Conservation (phyloP, 2,329 filamentous ascomycete genomes). For the Pyrenophora seminiperda region DNA sequence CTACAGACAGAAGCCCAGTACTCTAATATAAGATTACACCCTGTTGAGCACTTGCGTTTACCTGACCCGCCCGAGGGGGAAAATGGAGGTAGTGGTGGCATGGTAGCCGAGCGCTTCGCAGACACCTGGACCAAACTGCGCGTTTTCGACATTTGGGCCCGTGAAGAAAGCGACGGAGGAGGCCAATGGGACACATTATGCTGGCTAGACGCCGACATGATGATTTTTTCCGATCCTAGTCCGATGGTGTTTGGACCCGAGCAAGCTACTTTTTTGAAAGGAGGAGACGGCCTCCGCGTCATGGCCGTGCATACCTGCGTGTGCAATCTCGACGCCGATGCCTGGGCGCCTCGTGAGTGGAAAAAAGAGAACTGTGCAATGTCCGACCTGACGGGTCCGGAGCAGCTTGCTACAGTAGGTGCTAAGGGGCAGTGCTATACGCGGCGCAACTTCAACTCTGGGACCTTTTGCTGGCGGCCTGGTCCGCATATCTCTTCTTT, state of each 20-base stretch:
- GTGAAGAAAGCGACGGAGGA: slow-evolving; percentile 6
- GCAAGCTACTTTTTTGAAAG: slow-evolving; percentile 41
- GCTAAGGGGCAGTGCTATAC: slow-evolving; percentile 42
- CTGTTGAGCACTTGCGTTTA: slow-evolving; percentile 51
- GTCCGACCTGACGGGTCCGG: slow-evolving; percentile 46
- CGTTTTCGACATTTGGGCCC: slow-evolving; percentile 54
- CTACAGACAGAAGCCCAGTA: slow-evolving; percentile 51
- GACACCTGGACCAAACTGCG: slow-evolving; percentile 63
- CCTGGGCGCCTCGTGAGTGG: slow-evolving; percentile 59
- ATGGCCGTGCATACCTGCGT: slow-evolving; percentile 59
- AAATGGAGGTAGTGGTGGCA: slow-evolving; percentile 42
- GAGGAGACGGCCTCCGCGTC: slow-evolving; percentile 43
- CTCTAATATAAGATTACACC: slow-evolving; percentile 49
- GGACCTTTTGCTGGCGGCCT: slow-evolving; percentile 59
- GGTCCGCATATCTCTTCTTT: slow-evolving; percentile 45
- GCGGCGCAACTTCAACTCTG: slow-evolving; percentile 57
- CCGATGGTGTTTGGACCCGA: slow-evolving; percentile 49
- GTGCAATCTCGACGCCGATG: slow-evolving; percentile 58
- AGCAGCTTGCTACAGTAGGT: slow-evolving; percentile 40
- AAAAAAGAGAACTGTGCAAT: slow-evolving; percentile 56
- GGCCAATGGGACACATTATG: slow-evolving; percentile 52
- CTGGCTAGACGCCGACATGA: slow-evolving; percentile 61
- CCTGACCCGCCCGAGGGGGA: slow-evolving; percentile 34
- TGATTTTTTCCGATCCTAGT: slow-evolving; percentile 51
- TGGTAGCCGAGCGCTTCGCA: slow-evolving; percentile 58